Base-by-base conservation (phyloP, 306 rosid genomes). In the Biancaea sappan region DNA sequence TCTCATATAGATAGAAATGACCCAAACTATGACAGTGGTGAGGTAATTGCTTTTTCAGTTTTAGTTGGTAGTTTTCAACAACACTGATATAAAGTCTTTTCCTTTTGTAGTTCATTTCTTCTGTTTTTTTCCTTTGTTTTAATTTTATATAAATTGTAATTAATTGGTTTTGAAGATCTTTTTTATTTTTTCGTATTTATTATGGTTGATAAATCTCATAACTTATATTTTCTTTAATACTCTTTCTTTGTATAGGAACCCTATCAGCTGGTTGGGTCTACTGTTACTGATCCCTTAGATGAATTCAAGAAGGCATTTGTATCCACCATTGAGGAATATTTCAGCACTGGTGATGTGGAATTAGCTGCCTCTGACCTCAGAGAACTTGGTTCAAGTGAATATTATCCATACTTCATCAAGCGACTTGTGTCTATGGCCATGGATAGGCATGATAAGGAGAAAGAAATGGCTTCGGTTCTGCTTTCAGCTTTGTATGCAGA, bases 391-490 rank as follows among this genome's bases (percentile, higher is more conserved):
- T 88, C 97, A 8, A 90, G 87, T 85, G 86, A 88, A 81, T 94
- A 92, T 65, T 94, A 80, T 82, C 91, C 99, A 32, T 94, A 94
- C 90, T 88, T 94, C 46, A 85, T 94, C 21, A 94, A 94, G 85
- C 89, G 99, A 19, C 97, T 94, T 51, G 86, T 94, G 58, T 94
- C 99, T 71, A 72, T 90, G 91, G 96, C 99, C 59, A 87, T 94
- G 99, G 99, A 94, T 71, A 88, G 96, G 76, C 97, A 92, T 76
- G 99, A 94, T 75, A 94, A 92, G 80, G 99, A 94, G 86, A 94
- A 94, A 83, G 99, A 94, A 82, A 94, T 91, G 99, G 96, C 99
- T 46, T 94, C 99, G 6, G 97, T 94, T 83, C 77, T 94, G 57
- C 96, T 94, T 71, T 94, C 99, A 74, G 89, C 97, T 37, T 75